These are phyloP conservation scores for Candida ponderosae DNA, from an alignment of 805 yeast species.

Conservation along the genomic window DNA sequence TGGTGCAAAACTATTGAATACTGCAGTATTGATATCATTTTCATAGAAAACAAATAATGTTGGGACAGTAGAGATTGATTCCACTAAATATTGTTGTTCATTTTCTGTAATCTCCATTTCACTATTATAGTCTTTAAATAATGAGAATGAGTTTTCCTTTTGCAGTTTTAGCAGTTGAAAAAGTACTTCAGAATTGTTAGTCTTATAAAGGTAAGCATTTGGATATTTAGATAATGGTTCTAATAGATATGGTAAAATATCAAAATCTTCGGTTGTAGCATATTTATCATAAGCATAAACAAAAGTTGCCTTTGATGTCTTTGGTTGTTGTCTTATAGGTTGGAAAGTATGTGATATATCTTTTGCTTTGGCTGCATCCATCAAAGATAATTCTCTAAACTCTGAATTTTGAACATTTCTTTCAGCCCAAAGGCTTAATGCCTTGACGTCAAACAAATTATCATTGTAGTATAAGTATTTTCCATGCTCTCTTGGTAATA, in stretches of 20 bases:
- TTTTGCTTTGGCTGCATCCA: slow-evolving; percentile 17
- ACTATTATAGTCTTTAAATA: slow-evolving; percentile 37
- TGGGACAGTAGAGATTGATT: slow-evolving; percentile 53
- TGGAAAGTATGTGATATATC: slow-evolving; percentile 2
- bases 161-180: slow-evolving; percentile 33
- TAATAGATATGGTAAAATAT: slow-evolving; percentile 49
- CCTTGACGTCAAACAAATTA: not conserved
- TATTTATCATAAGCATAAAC: slow-evolving; percentile 46
- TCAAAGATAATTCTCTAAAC: slow-evolving; percentile 21
- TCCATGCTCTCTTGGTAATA: slow-evolving; percentile 45
- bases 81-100: slow-evolving; percentile 39
- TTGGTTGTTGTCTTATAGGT: slow-evolving; percentile 4
- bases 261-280: slow-evolving; percentile 53
- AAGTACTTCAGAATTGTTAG: slow-evolving; percentile 34
- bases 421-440: slow-evolving; percentile 18
- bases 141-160: slow-evolving; percentile 22
- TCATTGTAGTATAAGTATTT: slow-evolving; percentile 36
- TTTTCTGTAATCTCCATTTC: slow-evolving; percentile 29
- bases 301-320: slow-evolving; percentile 38
- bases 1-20: slow-evolving; percentile 55
- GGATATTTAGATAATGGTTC: slow-evolving; percentile 55
- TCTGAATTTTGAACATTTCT: slow-evolving; percentile 40
- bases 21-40: slow-evolving; percentile 39
- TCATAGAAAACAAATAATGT: slow-evolving; percentile 56
- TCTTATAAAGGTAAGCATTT: slow-evolving; percentile 44